Base-by-base conservation (phyloP, 192 early-diverging fungal species). In the Backusella luteola region DNA sequence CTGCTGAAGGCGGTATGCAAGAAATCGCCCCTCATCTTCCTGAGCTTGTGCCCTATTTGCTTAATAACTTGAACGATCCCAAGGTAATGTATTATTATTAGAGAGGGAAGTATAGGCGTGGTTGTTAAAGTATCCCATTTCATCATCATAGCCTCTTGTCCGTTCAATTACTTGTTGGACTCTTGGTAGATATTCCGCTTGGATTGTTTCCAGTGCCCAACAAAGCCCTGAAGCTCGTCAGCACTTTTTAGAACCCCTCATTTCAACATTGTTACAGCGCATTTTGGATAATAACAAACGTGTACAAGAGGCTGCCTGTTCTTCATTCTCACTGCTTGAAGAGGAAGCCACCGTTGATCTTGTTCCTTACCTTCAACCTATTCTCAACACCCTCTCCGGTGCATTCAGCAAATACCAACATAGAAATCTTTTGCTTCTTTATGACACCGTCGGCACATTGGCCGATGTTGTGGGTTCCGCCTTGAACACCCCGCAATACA, bases 151-250 rank as follows among this genome's bases (percentile, higher is more conserved):
- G 92, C 92, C 97, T 7, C 88, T 98, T 73, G 94, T 99, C 39
- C 92, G 97, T 66, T 94, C 96, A 26, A 99, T 99, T 81, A 94
- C 98, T 9, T 99, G 98, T 86, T 99, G 98, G 98, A 96, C 98
- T 36, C 85, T 98, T 66, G 94, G 96, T 67, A 92, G 98, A 68
- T 99, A 98, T 66, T 66, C 78, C 56, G 35, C 36, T 23, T 83
- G 78, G 78, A 72, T 81, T 41, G 69, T 77, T 39, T 67, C 74
- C 4, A 56, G 42, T 7, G 67, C 71, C 26, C 38, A 59, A 34
- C 78, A 79, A 41, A 81, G 38, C 32, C 78, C 78, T 32, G 82
- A 83, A 52, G 75, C 74, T 41, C 82, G 76, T 4, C 79, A 80
- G 46, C 84, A 86, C 49, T 97, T 95, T 81, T 95, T 99, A 79